phyloP scores from a whole-genome alignment of 768 basidiomycete genomes.

The Cyathus striatus region DNA sequence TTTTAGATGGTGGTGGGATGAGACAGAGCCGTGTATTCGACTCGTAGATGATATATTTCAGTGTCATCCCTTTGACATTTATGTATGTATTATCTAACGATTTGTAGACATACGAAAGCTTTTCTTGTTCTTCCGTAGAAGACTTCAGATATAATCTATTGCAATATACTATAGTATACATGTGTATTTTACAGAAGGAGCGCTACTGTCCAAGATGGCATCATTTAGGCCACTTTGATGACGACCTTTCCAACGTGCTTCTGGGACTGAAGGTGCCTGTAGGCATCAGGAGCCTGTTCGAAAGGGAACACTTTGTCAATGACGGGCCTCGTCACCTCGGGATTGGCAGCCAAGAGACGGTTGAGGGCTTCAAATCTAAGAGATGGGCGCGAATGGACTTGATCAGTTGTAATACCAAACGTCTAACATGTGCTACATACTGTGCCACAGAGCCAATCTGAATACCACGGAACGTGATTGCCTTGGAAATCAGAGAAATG shows the following conservation, averaged over 20 bases:
- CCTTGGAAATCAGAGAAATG: conserved; percentile 24
- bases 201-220: no score
- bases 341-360: conserved; percentile 34
- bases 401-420: background rate
- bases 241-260: conserved; percentile 58
- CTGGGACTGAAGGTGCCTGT: conserved; percentile 43
- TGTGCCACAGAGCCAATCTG: conserved; percentile 45
- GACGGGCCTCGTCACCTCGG: conserved; percentile 37
- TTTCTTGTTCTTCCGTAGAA: conserved; percentile 5
- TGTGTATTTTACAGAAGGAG: no score
- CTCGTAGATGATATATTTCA: conserved; percentile 5
- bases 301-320: conserved; percentile 56
- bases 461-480: conserved; percentile 38
- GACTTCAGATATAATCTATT: no score
- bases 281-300: conserved; percentile 45
- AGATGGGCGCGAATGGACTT: background rate
- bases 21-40: conserved; percentile 29
- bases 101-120: no score
- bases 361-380: conserved; percentile 48
- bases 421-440: conserved; percentile 24
- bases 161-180: no score
- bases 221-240: conserved; percentile 42
- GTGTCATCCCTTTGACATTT: conserved; percentile 1
- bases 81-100: no score
- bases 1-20: conserved; percentile 53